Conservation (phyloP, 1,284 basidiomycete genomes). For the Trametes hirsuta region DNA sequence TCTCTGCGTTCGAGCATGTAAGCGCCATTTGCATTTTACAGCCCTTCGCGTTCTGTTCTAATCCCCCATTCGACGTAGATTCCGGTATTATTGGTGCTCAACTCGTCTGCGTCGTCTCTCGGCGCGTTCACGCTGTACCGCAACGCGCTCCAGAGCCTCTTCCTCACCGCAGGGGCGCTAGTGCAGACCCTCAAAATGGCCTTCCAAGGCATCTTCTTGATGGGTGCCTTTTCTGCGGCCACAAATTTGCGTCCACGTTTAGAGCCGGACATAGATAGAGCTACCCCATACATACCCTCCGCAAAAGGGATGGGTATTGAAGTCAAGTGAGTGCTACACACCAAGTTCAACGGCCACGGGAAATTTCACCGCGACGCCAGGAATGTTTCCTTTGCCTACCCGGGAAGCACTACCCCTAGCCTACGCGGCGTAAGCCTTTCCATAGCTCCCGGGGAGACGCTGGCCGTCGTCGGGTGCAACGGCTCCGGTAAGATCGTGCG, state of each 20-base stretch:
- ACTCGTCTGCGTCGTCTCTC: slow-evolving; percentile 71
- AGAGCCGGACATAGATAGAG: slow-evolving; percentile 56
- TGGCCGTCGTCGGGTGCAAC: slow-evolving; percentile 84
- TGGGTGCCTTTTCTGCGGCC: slow-evolving; percentile 80
- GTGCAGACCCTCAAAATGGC: slow-evolving; percentile 65
- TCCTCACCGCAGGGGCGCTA: slow-evolving; percentile 64
- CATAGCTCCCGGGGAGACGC: slow-evolving; percentile 71
- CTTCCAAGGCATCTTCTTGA: slow-evolving; percentile 79
- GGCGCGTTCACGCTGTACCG: slow-evolving; percentile 80
- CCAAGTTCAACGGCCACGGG: too few species aligned
- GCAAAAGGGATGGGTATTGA: slow-evolving; percentile 69
- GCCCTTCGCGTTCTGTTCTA: not conserved
- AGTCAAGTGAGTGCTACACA: slow-evolving; percentile 51
- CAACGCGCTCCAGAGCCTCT: slow-evolving; percentile 70
- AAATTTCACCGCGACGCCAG: slow-evolving; percentile 37
- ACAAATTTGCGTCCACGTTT: slow-evolving; percentile 69
- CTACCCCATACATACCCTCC: slow-evolving; percentile 48
- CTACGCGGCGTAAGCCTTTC: slow-evolving; percentile 69
- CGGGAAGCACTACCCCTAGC: slow-evolving; percentile 65
- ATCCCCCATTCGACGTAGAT: slow-evolving; percentile 46
- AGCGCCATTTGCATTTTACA: not conserved
- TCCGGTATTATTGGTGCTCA: slow-evolving; percentile 70
- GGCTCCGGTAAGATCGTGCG: slow-evolving; percentile 61
- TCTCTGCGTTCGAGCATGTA: slow-evolving; percentile 71
- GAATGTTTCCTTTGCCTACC: slow-evolving; percentile 77